Conservation (phyloP, 2,329 filamentous ascomycete genomes). For the Ophiostoma montium region DNA sequence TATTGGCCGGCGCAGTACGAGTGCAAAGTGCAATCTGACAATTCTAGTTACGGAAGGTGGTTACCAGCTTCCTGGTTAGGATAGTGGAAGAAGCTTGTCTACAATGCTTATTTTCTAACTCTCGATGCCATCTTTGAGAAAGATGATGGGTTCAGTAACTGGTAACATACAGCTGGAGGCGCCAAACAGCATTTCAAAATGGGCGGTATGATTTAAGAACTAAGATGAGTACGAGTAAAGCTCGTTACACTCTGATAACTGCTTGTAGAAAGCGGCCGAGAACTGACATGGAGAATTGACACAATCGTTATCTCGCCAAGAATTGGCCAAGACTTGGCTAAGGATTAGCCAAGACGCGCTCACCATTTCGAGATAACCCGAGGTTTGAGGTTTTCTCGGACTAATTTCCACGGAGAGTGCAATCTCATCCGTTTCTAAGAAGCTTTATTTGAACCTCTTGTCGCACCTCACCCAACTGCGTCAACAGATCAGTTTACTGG, state of each 20-base stretch:
- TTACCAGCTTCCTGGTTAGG: background rate
- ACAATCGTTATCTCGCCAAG: constrained; percentile 4
- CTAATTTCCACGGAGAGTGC: background rate
- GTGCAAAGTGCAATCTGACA: background rate
- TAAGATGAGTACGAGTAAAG: too few relatives aligned
- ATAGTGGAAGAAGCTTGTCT: background rate
- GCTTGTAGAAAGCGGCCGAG: background rate
- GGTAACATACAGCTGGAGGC: too few relatives aligned
- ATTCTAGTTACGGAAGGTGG: background rate
- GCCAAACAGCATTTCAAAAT: too few relatives aligned
- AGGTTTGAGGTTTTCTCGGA: background rate
- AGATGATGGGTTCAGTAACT: too few relatives aligned
- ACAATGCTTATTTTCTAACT: background rate
- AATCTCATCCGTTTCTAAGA: background rate
- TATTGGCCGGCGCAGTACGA: background rate
- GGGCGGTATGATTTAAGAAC: too few relatives aligned
- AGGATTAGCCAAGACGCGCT: background rate
- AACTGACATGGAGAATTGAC: background rate
- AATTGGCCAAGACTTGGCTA: background rate
- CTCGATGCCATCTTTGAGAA: too few relatives aligned
- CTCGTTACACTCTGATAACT: background rate
- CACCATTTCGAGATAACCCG: background rate
- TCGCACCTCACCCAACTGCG: background rate
- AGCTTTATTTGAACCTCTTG: background rate
- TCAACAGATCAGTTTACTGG: background rate